These are phyloP conservation scores for Bruguiera sexangula DNA, from an alignment of 345 rosid genomes.

Conservation along the genomic window DNA sequence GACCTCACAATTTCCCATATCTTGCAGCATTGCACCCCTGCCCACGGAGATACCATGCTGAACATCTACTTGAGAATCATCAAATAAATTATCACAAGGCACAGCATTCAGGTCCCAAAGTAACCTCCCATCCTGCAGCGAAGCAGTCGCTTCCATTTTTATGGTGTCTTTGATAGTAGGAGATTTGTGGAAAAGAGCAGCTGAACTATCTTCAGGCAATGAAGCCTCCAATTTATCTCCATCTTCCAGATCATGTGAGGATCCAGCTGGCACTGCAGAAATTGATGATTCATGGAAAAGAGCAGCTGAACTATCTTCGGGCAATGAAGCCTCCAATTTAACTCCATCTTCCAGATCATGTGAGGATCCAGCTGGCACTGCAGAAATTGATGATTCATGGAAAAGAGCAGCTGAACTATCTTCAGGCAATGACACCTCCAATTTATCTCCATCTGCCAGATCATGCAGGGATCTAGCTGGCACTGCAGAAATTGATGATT, in stretches of 20 bases:
- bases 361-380: constrained; percentile 4
- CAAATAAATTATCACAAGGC: constrained; percentile 32
- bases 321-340: constrained; percentile 23
- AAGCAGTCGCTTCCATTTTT: constrained; percentile 10
- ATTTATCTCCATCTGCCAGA: constrained; percentile 18
- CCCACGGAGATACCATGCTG: neutral
- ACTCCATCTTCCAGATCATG: constrained; percentile 21
- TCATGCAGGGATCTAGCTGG: constrained; percentile 15
- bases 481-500: constrained; percentile 9
- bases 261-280: constrained; percentile 11
- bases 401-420: constrained; percentile 12
- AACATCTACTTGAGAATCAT: constrained; percentile 17
- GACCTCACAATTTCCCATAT: constrained; percentile 5
- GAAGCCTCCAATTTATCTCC: constrained; percentile 23
- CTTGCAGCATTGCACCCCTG: constrained; percentile 8
- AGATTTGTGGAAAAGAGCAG: constrained; percentile 17
- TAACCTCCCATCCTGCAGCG: constrained; percentile 27
- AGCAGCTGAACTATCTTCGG: constrained; percentile 11
- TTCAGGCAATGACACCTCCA: constrained; percentile 22
- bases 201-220: constrained; percentile 20
- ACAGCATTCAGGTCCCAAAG: constrained; percentile 58
- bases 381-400: constrained; percentile 14
- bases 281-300: constrained; percentile 15
- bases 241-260: constrained; percentile 14
- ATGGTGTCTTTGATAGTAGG: constrained; percentile 8